Evolutionary conservation across 1,284 basidiomycete genomes (phyloP).

Genomic region (Paramarasmius palmivorus): DNA sequence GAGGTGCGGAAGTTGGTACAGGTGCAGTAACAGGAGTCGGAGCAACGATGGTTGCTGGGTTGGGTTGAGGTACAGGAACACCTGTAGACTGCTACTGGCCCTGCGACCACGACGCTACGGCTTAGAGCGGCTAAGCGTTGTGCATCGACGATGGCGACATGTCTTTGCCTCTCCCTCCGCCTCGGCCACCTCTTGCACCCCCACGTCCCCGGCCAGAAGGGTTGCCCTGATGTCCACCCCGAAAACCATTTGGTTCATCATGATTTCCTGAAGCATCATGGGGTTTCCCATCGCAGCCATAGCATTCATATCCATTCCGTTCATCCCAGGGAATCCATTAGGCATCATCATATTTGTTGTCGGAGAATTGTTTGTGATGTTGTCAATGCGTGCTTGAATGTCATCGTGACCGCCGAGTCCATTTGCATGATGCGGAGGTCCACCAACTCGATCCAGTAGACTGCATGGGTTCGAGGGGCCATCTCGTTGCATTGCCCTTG

Average conservation of each 20-base stretch:
- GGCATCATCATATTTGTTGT: conserved; percentile 63
- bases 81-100: conserved; percentile 23
- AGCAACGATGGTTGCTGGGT: background rate
- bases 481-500: conserved; percentile 75
- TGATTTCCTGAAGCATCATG: conserved; percentile 77
- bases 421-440: conserved; percentile 37
- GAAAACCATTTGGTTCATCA: conserved; percentile 75
- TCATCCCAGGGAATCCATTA: conserved; percentile 51
- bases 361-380: conserved; percentile 59
- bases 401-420: conserved; percentile 58
- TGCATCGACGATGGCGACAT: conserved; percentile 20
- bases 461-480: conserved; percentile 50
- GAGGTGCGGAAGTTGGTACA: conserved; percentile 25
- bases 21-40: conserved; percentile 23
- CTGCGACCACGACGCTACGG: conserved; percentile 21
- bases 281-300: conserved; percentile 63
- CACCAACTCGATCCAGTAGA: conserved; percentile 73
- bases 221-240: conserved; percentile 29
- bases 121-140: conserved; percentile 24
- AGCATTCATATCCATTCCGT: conserved; percentile 63
- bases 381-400: conserved; percentile 77
- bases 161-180: conserved; percentile 34
- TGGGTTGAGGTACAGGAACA: conserved; percentile 25
- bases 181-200: conserved; percentile 40
- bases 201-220: conserved; percentile 38